Evolutionary conservation across 768 basidiomycete species (phyloP).

Genomic region (Hydnum rufescens): DNA sequence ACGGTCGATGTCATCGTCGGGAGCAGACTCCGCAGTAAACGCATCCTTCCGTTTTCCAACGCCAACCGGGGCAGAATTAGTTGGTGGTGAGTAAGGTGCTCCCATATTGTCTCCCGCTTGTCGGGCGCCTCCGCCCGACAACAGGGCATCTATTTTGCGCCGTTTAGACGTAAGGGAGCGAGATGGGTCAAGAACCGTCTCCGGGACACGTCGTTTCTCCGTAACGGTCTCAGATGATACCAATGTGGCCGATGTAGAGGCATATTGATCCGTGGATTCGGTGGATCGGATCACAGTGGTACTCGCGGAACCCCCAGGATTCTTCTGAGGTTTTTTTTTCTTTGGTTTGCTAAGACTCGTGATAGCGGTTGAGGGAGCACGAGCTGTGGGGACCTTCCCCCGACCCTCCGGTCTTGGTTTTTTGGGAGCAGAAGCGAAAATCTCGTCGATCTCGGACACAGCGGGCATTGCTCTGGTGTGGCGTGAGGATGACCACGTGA

Average conservation of each 20-base stretch:
- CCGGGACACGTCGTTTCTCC: conserved; percentile 5
- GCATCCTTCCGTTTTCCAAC: background rate
- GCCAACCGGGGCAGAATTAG: background rate
- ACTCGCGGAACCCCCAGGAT: conserved; percentile 5
- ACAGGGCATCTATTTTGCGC: too few species aligned
- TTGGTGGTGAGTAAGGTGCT: background rate
- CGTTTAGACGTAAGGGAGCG: conserved; percentile 9
- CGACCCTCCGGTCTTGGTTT: conserved; percentile 18
- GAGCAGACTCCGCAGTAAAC: background rate
- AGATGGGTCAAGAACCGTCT: conserved; percentile 49
- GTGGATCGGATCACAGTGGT: background rate
- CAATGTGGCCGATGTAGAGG: background rate
- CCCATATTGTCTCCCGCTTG: background rate
- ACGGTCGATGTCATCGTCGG: conserved; percentile 21
- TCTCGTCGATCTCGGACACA: conserved; percentile 84
- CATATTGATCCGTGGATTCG: background rate
- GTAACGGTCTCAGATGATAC: conserved; percentile 9
- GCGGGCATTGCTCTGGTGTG: too few species aligned
- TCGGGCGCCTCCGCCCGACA: background rate
- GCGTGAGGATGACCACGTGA: too few species aligned
- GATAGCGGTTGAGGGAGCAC: conserved; percentile 7
- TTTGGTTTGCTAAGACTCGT: conserved; percentile 22
- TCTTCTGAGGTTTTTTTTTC: conserved; percentile 28
- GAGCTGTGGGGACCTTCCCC: conserved; percentile 15
- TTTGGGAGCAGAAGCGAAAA: conserved; percentile 42